Base-by-base conservation (phyloP, 495 filamentous ascomycete genomes). In the Aspergillus ellipticus region DNA sequence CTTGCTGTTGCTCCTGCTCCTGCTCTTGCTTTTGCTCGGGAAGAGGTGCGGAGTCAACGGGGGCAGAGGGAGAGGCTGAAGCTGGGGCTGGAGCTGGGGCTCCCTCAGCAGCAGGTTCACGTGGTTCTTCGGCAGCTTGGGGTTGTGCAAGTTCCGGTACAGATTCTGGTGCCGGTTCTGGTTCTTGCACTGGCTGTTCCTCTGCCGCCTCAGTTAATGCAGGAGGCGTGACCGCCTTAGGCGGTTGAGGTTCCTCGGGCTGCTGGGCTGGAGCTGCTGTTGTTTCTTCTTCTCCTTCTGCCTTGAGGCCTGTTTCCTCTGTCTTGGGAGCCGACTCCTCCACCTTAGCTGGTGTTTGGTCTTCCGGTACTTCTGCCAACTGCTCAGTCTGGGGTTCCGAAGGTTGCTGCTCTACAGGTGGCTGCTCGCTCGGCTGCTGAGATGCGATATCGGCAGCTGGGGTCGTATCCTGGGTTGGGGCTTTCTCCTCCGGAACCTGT, bases 351-450 rank as follows among this genome's bases (percentile, higher is more conserved):
- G 15, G 15, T 45, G 51, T 31, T 17, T 33, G 54, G 10, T 48
- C 43, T 37, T 22, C 21, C 2, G 47, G 50, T 28, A 24, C 26
- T 53, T 55, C 52, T 39, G 33, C 2, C 6, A n/a, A 42, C 4
- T 41, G 37, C n/a, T 55, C 51, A 15, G 19, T 50, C 50, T 16
- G 41, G 1, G 52, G 16, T 31, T 52, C 50, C 35, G 42, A 20
- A 13, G 35, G 42, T 41, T 50, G 53, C 24, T 50, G 53, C 24
- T 43, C 13, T 21, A 11, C 22, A 41, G 50, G 43, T 29, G 21
- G 15, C 28, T 58, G 26, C 22, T 28, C 17, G 42, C 20, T 45
- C 33, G 19, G 26, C 39, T 42, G 45, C 35, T 33, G 11, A 39
- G 10, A 15, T 4, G 31, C 35, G n/a, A 39, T n/a, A 39, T 39